phyloP scores from a whole-genome alignment of 176 grass and related monocot genomes.

The Dactylis glomerata region DNA sequence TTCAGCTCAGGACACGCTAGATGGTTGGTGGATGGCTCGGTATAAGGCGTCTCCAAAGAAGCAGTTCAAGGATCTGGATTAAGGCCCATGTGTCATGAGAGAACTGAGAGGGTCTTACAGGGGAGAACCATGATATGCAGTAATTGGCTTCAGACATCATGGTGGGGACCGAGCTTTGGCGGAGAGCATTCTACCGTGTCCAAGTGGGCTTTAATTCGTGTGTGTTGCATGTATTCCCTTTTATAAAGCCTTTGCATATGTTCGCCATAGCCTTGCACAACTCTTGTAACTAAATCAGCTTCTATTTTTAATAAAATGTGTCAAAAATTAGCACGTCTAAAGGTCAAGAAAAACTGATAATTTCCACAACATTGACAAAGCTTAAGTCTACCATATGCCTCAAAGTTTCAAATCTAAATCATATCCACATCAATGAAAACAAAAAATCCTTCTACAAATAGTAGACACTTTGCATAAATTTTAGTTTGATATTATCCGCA shows the following conservation, averaged over 20 bases:
- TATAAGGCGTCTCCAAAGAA: no score
- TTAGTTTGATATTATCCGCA: background rate
- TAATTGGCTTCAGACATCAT: background rate
- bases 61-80: no score
- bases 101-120: no score
- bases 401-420: background rate
- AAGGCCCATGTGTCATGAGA: no score
- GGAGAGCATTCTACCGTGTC: background rate
- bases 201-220: background rate
- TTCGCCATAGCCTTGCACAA: background rate
- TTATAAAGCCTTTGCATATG: background rate
- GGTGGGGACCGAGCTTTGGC: background rate
- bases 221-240: background rate
- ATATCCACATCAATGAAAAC: background rate
- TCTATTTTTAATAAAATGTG: background rate
- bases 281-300: background rate
- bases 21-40: background rate
- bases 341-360: background rate
- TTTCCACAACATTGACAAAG: background rate
- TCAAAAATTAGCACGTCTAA: background rate
- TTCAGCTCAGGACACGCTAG: no score
- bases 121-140: background rate
- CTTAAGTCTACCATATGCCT: background rate
- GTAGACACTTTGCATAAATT: background rate
- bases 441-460: background rate